These are phyloP conservation scores for Capsella rubella DNA, from an alignment of 441 rosid species.

Conservation along the genomic window DNA sequence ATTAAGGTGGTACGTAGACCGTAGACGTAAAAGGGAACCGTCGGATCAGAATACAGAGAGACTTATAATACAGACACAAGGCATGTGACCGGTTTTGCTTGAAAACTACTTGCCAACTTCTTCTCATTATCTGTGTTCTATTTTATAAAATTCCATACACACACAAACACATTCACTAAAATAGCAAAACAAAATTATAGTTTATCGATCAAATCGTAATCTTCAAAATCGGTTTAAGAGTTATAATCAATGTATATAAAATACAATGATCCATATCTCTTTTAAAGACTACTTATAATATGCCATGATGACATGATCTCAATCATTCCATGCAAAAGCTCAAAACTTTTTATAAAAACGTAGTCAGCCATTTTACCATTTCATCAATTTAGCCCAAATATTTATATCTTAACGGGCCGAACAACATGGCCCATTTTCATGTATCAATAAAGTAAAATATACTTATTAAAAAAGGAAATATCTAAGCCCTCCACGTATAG, in stretches of 20 bases:
- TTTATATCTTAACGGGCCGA: background rate
- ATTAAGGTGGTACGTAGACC: background rate
- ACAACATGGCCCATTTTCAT: conserved; percentile 1
- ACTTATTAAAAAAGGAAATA: background rate
- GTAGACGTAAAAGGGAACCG: conserved; percentile 9
- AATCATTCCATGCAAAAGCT: background rate
- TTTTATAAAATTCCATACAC: background rate
- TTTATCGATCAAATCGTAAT: background rate
- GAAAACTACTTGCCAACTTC: conserved; percentile 43
- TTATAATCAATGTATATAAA: background rate
- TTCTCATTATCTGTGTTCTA: conserved; percentile 1
- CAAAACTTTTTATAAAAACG: background rate
- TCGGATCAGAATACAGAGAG: conserved; percentile 19
- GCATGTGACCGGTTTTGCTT: conserved; percentile 44
- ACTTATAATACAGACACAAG: conserved; percentile 33
- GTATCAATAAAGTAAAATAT: background rate
- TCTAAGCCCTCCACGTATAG: conserved; percentile 23
- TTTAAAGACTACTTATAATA: background rate
- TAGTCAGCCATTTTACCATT: background rate
- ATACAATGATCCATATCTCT: background rate
- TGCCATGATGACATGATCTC: background rate
- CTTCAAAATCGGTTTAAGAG: background rate
- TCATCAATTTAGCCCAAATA: conserved; percentile 1
- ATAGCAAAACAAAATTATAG: conserved; percentile 3
- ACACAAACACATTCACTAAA: background rate